phyloP scores from a whole-genome alignment of 2,329 filamentous ascomycete genomes.

The Gyromitra esculenta region DNA sequence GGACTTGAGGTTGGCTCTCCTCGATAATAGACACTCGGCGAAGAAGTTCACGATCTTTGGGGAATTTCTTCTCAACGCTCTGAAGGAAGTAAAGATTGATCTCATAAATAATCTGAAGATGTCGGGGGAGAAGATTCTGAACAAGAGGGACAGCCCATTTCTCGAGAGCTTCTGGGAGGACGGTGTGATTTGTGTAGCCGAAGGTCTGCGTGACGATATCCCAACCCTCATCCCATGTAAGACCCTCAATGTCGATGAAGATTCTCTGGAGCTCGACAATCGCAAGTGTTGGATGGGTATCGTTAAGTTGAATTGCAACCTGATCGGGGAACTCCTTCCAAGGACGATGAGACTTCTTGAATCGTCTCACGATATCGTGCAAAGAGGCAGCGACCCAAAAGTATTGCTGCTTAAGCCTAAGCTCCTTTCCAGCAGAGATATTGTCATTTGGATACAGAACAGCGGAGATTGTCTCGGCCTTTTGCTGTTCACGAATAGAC shows the following conservation, averaged over 20 bases:
- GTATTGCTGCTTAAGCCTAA: constrained; percentile 98
- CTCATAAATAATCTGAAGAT: constrained; percentile 97
- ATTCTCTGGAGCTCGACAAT: constrained; percentile 97
- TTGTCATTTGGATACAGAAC: constrained; percentile 94
- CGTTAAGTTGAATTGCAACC: constrained; percentile 96
- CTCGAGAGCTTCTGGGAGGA: constrained; percentile 94
- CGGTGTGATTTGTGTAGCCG: constrained; percentile 98
- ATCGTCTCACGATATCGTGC: constrained; percentile 93
- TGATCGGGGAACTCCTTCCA: constrained; percentile 95
- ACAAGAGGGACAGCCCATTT: constrained; percentile 96
- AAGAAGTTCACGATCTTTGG: constrained; percentile 86
- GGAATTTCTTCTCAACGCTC: constrained; percentile 86
- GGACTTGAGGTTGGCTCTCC: constrained; percentile 95
- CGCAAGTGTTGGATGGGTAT: constrained; percentile 94
- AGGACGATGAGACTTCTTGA: constrained; percentile 93
- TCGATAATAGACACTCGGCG: constrained; percentile 94
- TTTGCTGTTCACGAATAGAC: constrained; percentile 96
- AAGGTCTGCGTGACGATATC: constrained; percentile 72
- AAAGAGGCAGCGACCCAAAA: constrained; percentile 99
- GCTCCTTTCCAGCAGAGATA: constrained; percentile 93
- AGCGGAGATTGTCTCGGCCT: constrained; percentile 97
- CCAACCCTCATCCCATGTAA: constrained; percentile 96
- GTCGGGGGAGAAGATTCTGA: constrained; percentile 90
- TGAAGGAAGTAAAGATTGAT: constrained; percentile 97
- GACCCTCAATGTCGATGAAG: constrained; percentile 84